Evolutionary conservation across 2,329 filamentous ascomycete species (phyloP).

Genomic region (Clonostachys byssicola): DNA sequence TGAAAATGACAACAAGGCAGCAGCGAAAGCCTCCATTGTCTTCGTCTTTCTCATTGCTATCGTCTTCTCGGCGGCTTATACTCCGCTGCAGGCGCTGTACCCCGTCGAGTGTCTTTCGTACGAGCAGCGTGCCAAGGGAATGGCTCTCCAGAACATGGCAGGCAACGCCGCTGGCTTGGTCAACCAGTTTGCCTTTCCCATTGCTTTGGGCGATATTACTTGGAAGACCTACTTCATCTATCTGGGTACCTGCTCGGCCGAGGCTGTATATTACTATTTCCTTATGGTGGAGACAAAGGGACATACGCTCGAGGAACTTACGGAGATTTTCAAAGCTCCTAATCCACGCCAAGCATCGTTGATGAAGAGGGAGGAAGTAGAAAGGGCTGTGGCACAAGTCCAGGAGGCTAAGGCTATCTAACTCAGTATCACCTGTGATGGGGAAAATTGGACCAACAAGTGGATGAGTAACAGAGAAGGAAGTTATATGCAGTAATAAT

Average conservation of each 20-base stretch:
- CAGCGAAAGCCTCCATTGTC: conserved; percentile 39
- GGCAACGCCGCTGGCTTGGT: conserved; percentile 39
- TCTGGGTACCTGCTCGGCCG: conserved; percentile 31
- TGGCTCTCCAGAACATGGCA: conserved; percentile 41
- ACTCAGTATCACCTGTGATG: no score
- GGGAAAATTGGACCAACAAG: no score
- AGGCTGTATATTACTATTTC: conserved; percentile 13
- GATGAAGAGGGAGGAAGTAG: neutral
- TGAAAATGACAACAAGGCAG: conserved; percentile 17
- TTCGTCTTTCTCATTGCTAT: conserved; percentile 47
- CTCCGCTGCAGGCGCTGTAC: conserved; percentile 34
- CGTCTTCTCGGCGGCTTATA: conserved; percentile 39
- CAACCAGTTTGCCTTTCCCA: conserved; percentile 39
- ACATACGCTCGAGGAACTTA: conserved; percentile 51
- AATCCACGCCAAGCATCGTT: conserved; percentile 21
- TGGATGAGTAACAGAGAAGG: no score
- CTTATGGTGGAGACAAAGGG: conserved; percentile 24
- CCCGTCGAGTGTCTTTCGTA: conserved; percentile 50
- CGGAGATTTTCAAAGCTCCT: conserved; percentile 45
- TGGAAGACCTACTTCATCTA: conserved; percentile 52
- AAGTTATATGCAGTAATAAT: no score
- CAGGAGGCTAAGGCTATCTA: neutral
- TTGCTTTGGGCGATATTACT: conserved; percentile 41
- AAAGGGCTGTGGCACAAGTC: neutral
- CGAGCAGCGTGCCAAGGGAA: conserved; percentile 51